Conservation (phyloP, 352 stramenopile species). For the Phytophthora idaei region DNA sequence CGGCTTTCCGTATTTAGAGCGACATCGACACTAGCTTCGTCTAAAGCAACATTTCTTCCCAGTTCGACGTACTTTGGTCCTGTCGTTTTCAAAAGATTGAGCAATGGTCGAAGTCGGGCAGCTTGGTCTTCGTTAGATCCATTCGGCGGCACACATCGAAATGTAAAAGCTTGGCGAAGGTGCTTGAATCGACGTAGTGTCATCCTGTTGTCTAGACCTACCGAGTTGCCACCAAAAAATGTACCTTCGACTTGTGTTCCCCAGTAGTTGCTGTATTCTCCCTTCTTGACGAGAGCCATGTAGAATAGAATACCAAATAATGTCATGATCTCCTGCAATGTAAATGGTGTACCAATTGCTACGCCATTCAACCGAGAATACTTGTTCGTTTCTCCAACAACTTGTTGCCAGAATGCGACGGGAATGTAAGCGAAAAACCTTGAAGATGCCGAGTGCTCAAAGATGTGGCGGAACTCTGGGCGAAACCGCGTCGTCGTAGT, state of each 20-base stretch:
- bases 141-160: conserved; percentile 6
- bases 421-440: conserved; percentile 39
- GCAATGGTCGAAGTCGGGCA: background rate
- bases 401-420: conserved; percentile 14
- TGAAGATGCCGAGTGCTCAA: conserved; percentile 28
- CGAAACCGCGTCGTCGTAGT: conserved; percentile 8
- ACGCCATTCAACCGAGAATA: conserved; percentile 2
- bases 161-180: conserved; percentile 25
- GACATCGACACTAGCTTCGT: conserved; percentile 1
- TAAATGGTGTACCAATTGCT: background rate
- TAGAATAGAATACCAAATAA: conserved; percentile 44
- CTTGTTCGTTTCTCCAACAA: conserved; percentile 5
- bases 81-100: background rate
- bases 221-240: conserved; percentile 12
- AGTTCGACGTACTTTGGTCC: background rate
- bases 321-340: conserved; percentile 13
- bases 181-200: conserved; percentile 23
- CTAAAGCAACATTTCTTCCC: conserved; percentile 2
- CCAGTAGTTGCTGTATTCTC: conserved; percentile 37
- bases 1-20: conserved; percentile 12
- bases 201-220: conserved; percentile 28
- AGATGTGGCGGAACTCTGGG: conserved; percentile 12
- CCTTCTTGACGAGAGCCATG: conserved; percentile 29
- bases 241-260: conserved; percentile 25
- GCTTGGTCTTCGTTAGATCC: background rate